Base-by-base conservation (phyloP, 495 filamentous ascomycete genomes). In the Aspergillus ostianus region DNA sequence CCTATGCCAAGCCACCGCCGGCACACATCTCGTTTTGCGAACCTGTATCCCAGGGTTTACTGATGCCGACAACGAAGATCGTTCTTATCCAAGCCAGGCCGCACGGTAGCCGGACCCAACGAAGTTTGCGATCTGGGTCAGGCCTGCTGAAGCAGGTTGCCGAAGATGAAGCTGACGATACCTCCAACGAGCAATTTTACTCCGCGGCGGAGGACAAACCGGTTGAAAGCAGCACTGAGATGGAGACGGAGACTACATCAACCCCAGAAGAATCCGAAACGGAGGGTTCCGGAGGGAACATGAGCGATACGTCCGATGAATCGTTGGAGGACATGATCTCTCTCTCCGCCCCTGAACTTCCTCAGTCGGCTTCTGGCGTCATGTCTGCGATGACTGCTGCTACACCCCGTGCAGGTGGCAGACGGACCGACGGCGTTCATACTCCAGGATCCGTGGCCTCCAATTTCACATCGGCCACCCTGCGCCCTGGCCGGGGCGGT, bases 391-490 rank as follows among this genome's bases (percentile, higher is more conserved):
- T 88, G 58, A 84, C 84, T 12, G 77, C 85, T 17, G 90, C 88
- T 19, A 94, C 90, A 1, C 91, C 91, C 17, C 79, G 87, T 47
- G 85, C 87, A 6, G 80, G 84, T 26, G 83, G 80, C 8, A 77
- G 85, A 41, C 83, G 80, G 56, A 74, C 74, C 0, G 90, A 89
- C 68, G 90, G 89, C 9, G 77, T 87, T 8, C 83, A 85, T 55
- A 92, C 89, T 0, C 90, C 91, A 1, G 89, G 87, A 2, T 95
- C 92, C 2, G 87, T 94, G n/a, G 89, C 88, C 61, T 95, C 91
- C 0, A 90, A 82, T 66, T 90, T 91, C 58, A 93, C 92, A 18
- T 85, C 88, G 30, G 86, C 87, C 3, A 96, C 91, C 10, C 86
- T 91, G 63, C 84, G 82, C 57, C 85, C 81, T 46, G 84, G 86